phyloP scores from a whole-genome alignment of 495 filamentous ascomycete genomes.

The Immersiella caudata region DNA sequence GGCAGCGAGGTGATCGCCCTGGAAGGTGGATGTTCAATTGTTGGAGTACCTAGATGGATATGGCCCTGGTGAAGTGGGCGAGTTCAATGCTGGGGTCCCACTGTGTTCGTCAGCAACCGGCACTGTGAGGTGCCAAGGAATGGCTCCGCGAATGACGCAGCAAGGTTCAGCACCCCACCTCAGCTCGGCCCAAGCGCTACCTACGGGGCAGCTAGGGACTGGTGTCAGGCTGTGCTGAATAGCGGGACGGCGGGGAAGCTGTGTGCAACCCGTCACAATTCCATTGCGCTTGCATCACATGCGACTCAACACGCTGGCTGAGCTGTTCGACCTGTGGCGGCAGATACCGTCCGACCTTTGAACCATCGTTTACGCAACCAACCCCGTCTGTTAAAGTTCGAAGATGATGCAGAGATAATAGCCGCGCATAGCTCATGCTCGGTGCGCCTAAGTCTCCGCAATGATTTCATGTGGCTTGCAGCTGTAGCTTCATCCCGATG shows the following conservation, averaged over 20 bases:
- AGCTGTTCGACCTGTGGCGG: not conserved
- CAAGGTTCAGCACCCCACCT: not conserved
- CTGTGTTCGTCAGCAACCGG: not conserved
- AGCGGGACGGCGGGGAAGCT: not conserved
- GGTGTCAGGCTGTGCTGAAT: not conserved
- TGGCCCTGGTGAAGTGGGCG: no score
- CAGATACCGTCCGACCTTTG: not conserved
- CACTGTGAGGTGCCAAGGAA: not conserved
- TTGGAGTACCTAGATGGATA: not conserved
- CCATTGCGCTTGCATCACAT: slow-evolving; percentile 15
- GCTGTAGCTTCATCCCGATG: slow-evolving; percentile 26
- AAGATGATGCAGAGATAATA: not conserved
- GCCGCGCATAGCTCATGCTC: not conserved
- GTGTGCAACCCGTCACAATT: not conserved
- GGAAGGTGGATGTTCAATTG: not conserved
- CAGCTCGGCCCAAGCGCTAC: slow-evolving; percentile 4
- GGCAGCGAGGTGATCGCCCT: not conserved
- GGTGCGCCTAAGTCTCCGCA: not conserved
- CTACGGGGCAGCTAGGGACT: slow-evolving; percentile 4
- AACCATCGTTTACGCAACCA: slow-evolving; percentile 1
- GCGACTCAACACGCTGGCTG: not conserved
- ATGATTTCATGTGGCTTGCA: not conserved
- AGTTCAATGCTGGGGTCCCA: not conserved
- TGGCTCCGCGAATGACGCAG: slow-evolving; percentile 2
- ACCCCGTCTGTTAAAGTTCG: not conserved